Conservation (phyloP, 768 basidiomycete species). For the Panellus pusillus region DNA sequence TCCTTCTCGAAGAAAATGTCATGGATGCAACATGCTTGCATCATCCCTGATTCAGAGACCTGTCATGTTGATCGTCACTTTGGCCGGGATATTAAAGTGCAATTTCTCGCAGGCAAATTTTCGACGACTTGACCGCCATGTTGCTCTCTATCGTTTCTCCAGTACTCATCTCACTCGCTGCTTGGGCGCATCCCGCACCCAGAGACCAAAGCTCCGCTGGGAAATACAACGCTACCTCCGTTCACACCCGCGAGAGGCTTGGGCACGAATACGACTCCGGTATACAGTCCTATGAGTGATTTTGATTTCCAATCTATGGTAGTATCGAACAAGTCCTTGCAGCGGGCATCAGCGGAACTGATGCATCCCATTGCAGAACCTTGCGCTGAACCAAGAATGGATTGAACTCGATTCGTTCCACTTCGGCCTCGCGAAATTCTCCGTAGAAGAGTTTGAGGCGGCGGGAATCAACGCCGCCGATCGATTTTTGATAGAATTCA, state of each 20-base stretch:
- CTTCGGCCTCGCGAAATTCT: constrained; percentile 54
- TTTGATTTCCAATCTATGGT: constrained; percentile 56
- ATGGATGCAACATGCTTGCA: too few relatives aligned
- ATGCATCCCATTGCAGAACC: constrained; percentile 32
- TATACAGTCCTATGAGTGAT: constrained; percentile 35
- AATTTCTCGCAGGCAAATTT: too few relatives aligned
- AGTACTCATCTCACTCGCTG: too few relatives aligned
- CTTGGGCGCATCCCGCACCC: too few relatives aligned
- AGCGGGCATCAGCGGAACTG: too few relatives aligned
- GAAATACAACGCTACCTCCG: constrained; percentile 9
- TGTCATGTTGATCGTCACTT: too few relatives aligned
- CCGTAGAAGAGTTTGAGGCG: constrained; percentile 52
- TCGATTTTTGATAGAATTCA: constrained; percentile 55
- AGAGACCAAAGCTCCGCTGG: neutral
- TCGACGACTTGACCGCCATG: too few relatives aligned
- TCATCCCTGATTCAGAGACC: too few relatives aligned
- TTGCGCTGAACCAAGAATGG: constrained; percentile 64
- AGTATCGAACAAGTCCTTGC: neutral
- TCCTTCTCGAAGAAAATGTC: too few relatives aligned
- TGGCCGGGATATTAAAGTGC: too few relatives aligned
- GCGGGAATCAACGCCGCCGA: constrained; percentile 55
- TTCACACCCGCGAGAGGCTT: constrained; percentile 18
- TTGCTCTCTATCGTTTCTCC: too few relatives aligned
- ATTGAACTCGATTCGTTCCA: constrained; percentile 65
- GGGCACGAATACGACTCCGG: constrained; percentile 24